Percentiles rank a stretch among this genome's conserved stretches.
These are phyloP conservation scores for Ogataea paraovalis DNA, from an alignment of 805 yeast species.

Conservation along the genomic window DNA sequence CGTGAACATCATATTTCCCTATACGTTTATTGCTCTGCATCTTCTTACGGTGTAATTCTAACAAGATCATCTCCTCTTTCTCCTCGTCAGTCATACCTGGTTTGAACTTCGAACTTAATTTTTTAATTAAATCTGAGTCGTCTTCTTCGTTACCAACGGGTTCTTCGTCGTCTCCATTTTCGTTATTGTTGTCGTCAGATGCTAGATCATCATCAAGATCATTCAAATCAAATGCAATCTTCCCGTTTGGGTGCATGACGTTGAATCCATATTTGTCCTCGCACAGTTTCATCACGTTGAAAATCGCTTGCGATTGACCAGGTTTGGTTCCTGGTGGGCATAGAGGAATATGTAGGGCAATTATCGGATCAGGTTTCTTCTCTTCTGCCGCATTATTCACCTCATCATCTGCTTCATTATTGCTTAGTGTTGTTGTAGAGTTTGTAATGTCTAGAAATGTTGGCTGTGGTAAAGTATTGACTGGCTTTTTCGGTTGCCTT, in stretches of 20 bases:
- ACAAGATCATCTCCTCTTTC: constrained; percentile 29
- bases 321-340: constrained; percentile 40
- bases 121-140: constrained; percentile 32
- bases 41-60: constrained; percentile 34
- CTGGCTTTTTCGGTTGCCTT: background rate
- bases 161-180: constrained; percentile 8
- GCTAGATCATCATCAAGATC: constrained; percentile 46
- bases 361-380: constrained; percentile 37
- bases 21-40: constrained; percentile 62
- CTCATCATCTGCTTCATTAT: constrained; percentile 3
- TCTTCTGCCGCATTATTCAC: constrained; percentile 11
- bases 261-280: constrained; percentile 85
- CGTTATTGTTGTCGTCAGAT: background rate
- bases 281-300: constrained; percentile 68
- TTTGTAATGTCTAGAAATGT: constrained; percentile 13
- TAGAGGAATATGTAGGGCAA: constrained; percentile 53
- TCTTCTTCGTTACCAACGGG: constrained; percentile 35
- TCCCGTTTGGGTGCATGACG: constrained; percentile 61
- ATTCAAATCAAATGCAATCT: constrained; percentile 51
- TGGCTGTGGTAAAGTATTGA: constrained; percentile 16
- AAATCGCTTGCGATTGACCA: constrained; percentile 59
- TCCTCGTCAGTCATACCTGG: constrained; percentile 32
- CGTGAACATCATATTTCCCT: constrained; percentile 87
- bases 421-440: background rate
- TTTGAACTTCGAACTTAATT: constrained; percentile 26